These are phyloP conservation scores for Aspergillus nidulans DNA, from an alignment of 495 filamentous ascomycete species.

Conservation along the genomic window DNA sequence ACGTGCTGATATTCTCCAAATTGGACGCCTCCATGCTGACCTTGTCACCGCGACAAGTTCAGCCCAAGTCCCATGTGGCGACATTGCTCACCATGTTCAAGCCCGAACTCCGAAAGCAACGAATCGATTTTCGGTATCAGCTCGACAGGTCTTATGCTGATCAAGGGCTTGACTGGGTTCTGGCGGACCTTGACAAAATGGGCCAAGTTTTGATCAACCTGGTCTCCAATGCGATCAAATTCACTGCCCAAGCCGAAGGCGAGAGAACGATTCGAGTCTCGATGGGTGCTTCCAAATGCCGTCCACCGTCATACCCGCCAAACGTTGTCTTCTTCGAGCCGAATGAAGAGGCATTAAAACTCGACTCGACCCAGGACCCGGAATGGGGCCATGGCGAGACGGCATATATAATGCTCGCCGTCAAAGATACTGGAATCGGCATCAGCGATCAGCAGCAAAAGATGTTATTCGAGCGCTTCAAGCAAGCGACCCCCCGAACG, in stretches of 20 bases:
- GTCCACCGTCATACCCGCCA: conserved; percentile 40
- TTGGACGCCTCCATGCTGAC: conserved; percentile 72
- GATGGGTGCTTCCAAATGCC: conserved; percentile 58
- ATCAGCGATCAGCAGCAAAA: conserved; percentile 69
- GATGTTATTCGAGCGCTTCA: conserved; percentile 75
- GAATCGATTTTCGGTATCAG: conserved; percentile 59
- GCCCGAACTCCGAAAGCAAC: conserved; percentile 62
- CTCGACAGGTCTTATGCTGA: conserved; percentile 53
- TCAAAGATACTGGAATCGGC: conserved; percentile 75
- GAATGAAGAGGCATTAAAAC: conserved; percentile 26
- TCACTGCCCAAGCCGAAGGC: conserved; percentile 51
- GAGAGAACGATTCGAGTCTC: conserved; percentile 63
- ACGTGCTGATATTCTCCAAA: conserved; percentile 75
- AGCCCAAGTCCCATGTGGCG: conserved; percentile 64
- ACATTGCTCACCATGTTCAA: conserved; percentile 69
- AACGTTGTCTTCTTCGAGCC: conserved; percentile 52
- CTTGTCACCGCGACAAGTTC: conserved; percentile 61
- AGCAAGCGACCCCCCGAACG: conserved; percentile 71
- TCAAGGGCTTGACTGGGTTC: conserved; percentile 60
- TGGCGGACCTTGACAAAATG: conserved; percentile 65
- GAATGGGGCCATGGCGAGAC: conserved; percentile 70
- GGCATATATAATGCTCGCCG: conserved; percentile 66
- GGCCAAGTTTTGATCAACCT: conserved; percentile 74
- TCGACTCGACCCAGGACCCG: conserved; percentile 43
- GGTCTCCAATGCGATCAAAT: conserved; percentile 75